Evolutionary conservation across 1,284 basidiomycete species (phyloP), one percentile per base, ranked within the genome.

Genomic region (Pseudozyma hubeiensis): DNA sequence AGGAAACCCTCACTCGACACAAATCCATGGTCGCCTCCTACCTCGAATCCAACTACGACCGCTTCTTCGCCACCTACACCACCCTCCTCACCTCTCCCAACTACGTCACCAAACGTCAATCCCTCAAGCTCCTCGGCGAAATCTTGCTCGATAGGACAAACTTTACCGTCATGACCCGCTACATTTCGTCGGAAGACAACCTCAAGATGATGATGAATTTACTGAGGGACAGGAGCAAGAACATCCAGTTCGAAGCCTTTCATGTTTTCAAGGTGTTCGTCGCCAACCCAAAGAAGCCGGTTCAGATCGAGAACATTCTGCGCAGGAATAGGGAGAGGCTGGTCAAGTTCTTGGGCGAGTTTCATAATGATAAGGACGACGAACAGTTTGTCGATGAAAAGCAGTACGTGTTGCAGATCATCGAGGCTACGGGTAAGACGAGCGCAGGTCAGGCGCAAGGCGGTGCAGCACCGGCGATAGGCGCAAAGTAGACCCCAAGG

Each of bases 191-290:
- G 51, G 88, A 89, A 65, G 91, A 91, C 40, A 99, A 99, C 84
- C 88, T 99, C 67, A 98, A 98, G 90, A 93, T 96, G 90, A 97
- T 99, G 93, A 99, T 99, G 96, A 99, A 99, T 85, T 89, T 99
- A 54, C 87, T 99, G 52, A 89, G 94, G 68, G 94, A 98, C 83
- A 94, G 94, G 88, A 96, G 93, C 88, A 93, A 94, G 88, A 98
- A 99, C 85, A 99, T 99, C 56, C 96, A 99, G 85, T 99, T 98
- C 69, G 96, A 99, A 85, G 96, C 96, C 3, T 99, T 99, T 86
- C 97, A 99, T 81, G 97, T 99, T 35, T 99, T 99, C 90, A 99
- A 99, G 89, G 96, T 95, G 6, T 99, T 99, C 81, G 96, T 99
- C 39, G 96, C 97, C 43, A 99, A 99, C 84, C 96, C 96, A 24